Evolutionary conservation across 306 rosid species (phyloP), one percentile per base, ranked within the genome.

Genomic region (Cicer judaicum): DNA sequence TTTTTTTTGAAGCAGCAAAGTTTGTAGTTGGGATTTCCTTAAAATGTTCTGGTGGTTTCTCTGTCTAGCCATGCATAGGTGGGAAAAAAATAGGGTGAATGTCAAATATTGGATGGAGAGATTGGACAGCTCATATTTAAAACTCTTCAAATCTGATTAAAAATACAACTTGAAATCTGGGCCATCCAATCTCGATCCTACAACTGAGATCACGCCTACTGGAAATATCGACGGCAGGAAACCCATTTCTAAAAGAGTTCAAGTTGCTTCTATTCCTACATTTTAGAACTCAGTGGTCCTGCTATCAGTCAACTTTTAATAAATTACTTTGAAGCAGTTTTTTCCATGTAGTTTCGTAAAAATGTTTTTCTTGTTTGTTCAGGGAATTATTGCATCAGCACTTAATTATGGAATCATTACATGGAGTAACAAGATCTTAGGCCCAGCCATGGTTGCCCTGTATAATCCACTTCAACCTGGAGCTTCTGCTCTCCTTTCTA

Each of bases 381-480:
- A 94, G 99, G 99, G 99, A 49, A 78, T 66, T 56, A 77, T 92
- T 47, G 94, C 99, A 56, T 94, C 99, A 73, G 99, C 99, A 53
- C 90, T 94, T 48, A 94, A 91, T 78, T 90, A 90, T 86, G 98
- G 98, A 80, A 92, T 94, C 63, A 72, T 92, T 72, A 90, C 96
- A 46, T 94, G 99, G 99, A 77, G 92, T 88, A 94, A 94, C 82
- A 94, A 90, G 84, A 90, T 94, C 70, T 78, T 94, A 82, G 99
- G 99, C 62, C 99, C 99, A 18, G 88, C 97, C 70, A 82, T 94
- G 89, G 97, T 94, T 64, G 95, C 99, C 74, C 96, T 92, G 48
- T 94, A 94, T 82, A 90, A 86, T 79, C 99, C 99, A 76, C 96
- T 94, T 81, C 98, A 94, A 81, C 98, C 98, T 73, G 97, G 89